Base-by-base conservation (phyloP, 306 rosid genomes). In the Mucuna pruriens region DNA sequence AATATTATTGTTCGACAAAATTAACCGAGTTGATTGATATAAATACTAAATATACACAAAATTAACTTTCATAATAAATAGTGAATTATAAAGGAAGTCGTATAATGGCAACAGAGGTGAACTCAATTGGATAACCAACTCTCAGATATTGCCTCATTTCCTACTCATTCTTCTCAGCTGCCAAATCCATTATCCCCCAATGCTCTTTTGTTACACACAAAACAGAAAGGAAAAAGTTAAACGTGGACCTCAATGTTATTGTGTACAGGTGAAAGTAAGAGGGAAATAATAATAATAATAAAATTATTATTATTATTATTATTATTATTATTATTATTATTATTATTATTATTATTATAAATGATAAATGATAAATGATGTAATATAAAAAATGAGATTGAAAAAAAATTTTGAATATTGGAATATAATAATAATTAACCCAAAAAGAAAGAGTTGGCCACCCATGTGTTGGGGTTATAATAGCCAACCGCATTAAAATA, bases 381-480 rank as follows among this genome's bases (percentile, higher is more conserved):
- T n/a, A n/a, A n/a, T n/a, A n/a, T n/a, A n/a, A n/a, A n/a, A n/a
- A n/a, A n/a, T n/a, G n/a, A n/a, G n/a, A n/a, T n/a, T n/a, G n/a
- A n/a, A n/a, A n/a, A n/a, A n/a, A n/a, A n/a, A n/a, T n/a, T n/a
- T n/a, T n/a, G n/a, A n/a, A n/a, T n/a, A n/a, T n/a, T n/a, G n/a
- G n/a, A n/a, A n/a, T n/a, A n/a, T n/a, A n/a, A n/a, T n/a, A n/a
- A n/a, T n/a, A n/a, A n/a, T n/a, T n/a, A n/a, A n/a, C n/a, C n/a
- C n/a, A n/a, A n/a, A n/a, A n/a, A n/a, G n/a, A n/a, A 48, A 19
- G 55, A 49, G 68, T 81, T 62, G 74, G 79, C 16, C 49, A 48
- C 39, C 73, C 64, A 45, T 29, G 38, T 70, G 22, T 19, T 9
- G 63, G 38, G 4, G 26, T 55, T 42, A 39, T 22, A 49, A 20